These are phyloP conservation scores for Ustilago tritici DNA, from an alignment of 1,284 basidiomycete genomes.

Conservation along the genomic window DNA sequence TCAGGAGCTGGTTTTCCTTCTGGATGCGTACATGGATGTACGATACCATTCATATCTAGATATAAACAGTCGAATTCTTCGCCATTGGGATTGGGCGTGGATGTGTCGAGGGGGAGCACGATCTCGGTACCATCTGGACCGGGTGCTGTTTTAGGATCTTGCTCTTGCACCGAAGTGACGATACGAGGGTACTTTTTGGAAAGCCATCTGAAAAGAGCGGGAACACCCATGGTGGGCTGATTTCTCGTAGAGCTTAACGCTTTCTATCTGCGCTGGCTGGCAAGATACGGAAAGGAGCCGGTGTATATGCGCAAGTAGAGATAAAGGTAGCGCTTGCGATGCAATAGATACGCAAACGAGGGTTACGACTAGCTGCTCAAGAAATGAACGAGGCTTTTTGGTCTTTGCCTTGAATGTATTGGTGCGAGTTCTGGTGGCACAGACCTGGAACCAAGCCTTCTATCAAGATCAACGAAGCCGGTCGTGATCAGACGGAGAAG, in stretches of 20 bases:
- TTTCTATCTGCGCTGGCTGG: background rate
- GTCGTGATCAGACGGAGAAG: conserved; percentile 1
- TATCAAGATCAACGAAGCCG: background rate
- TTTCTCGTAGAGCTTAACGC: background rate
- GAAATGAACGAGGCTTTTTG: conserved; percentile 3
- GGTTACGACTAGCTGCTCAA: conserved; percentile 6
- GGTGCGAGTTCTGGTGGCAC: background rate
- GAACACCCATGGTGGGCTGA: conserved; percentile 62
- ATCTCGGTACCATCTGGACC: conserved; percentile 76
- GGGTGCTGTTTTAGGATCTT: conserved; percentile 59
- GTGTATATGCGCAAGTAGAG: background rate
- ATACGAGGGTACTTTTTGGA: conserved; percentile 70
- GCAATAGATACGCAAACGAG: background rate
- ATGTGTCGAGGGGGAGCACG: conserved; percentile 84
- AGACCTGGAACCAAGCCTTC: background rate
- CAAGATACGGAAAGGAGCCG: background rate
- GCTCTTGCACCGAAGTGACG: conserved; percentile 67
- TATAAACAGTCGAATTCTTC: conserved; percentile 96
- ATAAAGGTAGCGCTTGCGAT: background rate
- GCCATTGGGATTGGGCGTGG: conserved; percentile 91
- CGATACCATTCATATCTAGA: conserved; percentile 74
- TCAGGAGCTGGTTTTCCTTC: conserved; percentile 91
- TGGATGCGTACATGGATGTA: conserved; percentile 98
- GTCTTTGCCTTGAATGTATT: background rate
- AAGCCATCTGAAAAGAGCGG: conserved; percentile 70